Base-by-base conservation (phyloP, 768 basidiomycete genomes). In the Chlorophyllum brunneum region DNA sequence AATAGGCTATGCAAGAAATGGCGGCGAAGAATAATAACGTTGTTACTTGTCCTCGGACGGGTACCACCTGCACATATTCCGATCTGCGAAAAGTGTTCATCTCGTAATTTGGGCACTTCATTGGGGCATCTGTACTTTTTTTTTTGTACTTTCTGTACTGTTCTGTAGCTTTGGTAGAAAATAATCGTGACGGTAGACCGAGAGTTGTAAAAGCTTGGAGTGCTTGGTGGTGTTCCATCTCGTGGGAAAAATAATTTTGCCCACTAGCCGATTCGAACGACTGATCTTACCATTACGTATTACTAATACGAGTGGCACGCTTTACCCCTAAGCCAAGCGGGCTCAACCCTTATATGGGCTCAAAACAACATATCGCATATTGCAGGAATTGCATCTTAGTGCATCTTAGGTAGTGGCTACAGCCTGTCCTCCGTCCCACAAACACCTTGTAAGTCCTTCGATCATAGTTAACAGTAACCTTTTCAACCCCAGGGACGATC, bases 31-130 rank as follows among this genome's bases (percentile, higher is more conserved):
- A 88, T 62, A 75, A 78, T 44, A 92, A 89, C 15, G 73, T 75
- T 37, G 91, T 98, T n/a, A 87, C 77, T 26, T 95, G 93, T 63
- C 95, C 93, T 2, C 75, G 85, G 27, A 86, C 91, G 1, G 79
- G 79, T 34, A 70, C 79, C 46, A 74, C 71, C 9, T 91, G 83
- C 61, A 71, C 79, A 26, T 86, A 89, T 59, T 66, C 69, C 8
- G 79, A 79, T 18, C 70, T 98, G 48, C 79, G 82, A 59, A 97
- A 95, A 68, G 95, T 98, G 15, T 97, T 87, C 67, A 89, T 98
- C 54, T 92, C 92, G 48, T 95, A 70, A 76, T 11, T 30, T 43
- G 43, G 9, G 7, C 24, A 11, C 24, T 24, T 27, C 43, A 6
- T 26, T 22, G 7, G 16, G 29, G 22, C 31, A 13, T 16, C 39